A percentile compares a stretch with the other conserved stretches of the same genome.
Evolutionary conservation across 2,329 filamentous ascomycete species (phyloP).

Genomic region (Blumeria graminis): DNA sequence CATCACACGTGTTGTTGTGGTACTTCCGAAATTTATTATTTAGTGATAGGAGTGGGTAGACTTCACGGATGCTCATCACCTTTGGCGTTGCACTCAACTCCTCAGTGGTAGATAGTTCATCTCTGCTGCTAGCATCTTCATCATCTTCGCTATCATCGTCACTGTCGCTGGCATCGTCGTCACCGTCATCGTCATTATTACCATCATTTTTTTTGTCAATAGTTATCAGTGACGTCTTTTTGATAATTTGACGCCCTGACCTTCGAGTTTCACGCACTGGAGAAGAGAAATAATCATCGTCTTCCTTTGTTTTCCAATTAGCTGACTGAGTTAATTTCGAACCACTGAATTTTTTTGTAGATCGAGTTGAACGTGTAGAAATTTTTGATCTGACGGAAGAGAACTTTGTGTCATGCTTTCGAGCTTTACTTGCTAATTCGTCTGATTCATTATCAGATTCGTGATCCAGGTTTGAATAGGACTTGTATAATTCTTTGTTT

Average conservation of each 20-base stretch:
- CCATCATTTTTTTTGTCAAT: constrained; percentile 4
- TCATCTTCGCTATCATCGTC: constrained; percentile 26
- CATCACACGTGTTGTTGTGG: constrained; percentile 49
- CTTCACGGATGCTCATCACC: constrained; percentile 43
- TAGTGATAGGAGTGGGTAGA: constrained; percentile 37
- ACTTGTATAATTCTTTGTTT: not conserved
- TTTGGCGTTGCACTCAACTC: constrained; percentile 22
- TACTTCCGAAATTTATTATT: constrained; percentile 42
- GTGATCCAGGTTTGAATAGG: too few species aligned
- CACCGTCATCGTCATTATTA: constrained; percentile 16
- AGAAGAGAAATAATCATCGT: constrained; percentile 23
- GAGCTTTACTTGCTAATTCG: not conserved
- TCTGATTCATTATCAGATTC: constrained; percentile 1
- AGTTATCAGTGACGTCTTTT: not conserved
- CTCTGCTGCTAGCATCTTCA: constrained; percentile 22
- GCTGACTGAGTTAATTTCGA: not conserved
- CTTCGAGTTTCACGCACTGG: not conserved
- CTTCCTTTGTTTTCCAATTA: constrained; percentile 19
- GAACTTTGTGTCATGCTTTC: not conserved
- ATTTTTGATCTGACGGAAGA: not conserved
- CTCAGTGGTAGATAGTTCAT: constrained; percentile 19
- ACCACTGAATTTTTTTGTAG: not conserved
- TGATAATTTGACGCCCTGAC: not conserved
- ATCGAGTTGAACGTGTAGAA: too few species aligned
- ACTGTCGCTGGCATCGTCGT: constrained; percentile 12